Base-by-base conservation (phyloP, 2,329 filamentous ascomycete genomes). In the Pseudogymnoascus sp. region DNA sequence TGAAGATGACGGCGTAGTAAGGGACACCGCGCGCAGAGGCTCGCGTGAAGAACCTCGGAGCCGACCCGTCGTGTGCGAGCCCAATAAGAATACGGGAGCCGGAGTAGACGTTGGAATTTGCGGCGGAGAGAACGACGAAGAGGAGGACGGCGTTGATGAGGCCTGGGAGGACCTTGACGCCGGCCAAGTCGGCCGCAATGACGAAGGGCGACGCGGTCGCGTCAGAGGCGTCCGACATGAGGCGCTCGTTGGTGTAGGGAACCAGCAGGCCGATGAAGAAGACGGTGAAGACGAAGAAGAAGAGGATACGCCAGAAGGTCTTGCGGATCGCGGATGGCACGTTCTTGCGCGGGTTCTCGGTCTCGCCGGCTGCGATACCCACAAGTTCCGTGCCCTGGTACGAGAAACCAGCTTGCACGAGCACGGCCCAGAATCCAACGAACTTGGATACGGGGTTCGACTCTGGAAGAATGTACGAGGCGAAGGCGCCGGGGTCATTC, bases 91-190 rank as follows among this genome's bases (percentile, higher is more conserved):
- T 86, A 24, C 88, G 85, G 64, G 83, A 87, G 64, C 85, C 86
- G 44, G 87, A 88, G 76, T 90, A 91, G 64, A 92, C 81, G 75
- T 90, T 90, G 13, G 88, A 89, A 76, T 89, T 91, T 65, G 88
- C 90, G 5, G 90, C 89, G 0, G 88, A 90, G 68, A 91, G 84
- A 6, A 92, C 90, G 2, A 89, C 89, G 0, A 89, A 90, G 21
- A 93, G 79, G 8, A 93, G 83, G 6, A 91, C 86, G 14, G 85
- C 89, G 74, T 93, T 93, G 79, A 93, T 86, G 71, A 93, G 86
- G 68, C 84, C 78, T 5, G 85, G 82, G 3, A 91, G 81, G 3
- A 83, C 81, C 6, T 77, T 76, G 64, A 90, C 85, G 42, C 87
- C 87, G 31, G 87, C 87, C 16, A 83, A 78, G 35, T 80, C 77